Evolutionary conservation across 768 basidiomycete species (phyloP).

Genomic region (Pleurotus platypus): DNA sequence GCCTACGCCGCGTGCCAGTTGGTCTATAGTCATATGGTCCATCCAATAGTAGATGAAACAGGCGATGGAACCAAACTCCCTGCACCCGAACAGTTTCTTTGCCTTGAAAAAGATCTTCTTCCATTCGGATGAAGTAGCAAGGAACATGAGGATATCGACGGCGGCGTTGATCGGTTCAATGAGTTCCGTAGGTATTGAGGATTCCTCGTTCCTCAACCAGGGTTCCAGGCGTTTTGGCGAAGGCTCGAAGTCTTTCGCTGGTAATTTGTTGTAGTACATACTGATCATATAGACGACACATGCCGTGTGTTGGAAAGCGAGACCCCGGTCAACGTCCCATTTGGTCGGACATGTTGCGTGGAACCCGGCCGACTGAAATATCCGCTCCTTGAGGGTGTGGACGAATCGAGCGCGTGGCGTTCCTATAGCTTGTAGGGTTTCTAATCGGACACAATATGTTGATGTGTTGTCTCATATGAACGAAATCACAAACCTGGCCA

Average conservation of each 20-base stretch:
- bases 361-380: conserved; percentile 36
- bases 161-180: conserved; percentile 25
- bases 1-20: conserved; percentile 41
- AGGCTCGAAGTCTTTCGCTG: background rate
- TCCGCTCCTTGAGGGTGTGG: conserved; percentile 47
- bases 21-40: conserved; percentile 28
- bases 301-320: conserved; percentile 32
- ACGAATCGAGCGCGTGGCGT: conserved; percentile 57
- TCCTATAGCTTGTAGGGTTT: conserved; percentile 65
- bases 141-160: conserved; percentile 34
- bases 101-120: background rate
- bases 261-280: conserved; percentile 4
- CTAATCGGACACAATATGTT: conserved; percentile 22
- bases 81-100: conserved; percentile 32
- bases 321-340: conserved; percentile 34
- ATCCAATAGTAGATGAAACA: conserved; percentile 53
- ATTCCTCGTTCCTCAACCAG: background rate
- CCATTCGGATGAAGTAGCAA: conserved; percentile 25
- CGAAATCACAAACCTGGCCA: conserved; percentile 46
- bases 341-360: conserved; percentile 17
- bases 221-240: background rate
- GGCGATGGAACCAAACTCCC: conserved; percentile 54
- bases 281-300: conserved; percentile 26
- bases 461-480: background rate
- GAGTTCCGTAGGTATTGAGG: too few relatives aligned